These are phyloP conservation scores for Kodamaea leandrae DNA, from an alignment of 805 yeast species.

Conservation along the genomic window DNA sequence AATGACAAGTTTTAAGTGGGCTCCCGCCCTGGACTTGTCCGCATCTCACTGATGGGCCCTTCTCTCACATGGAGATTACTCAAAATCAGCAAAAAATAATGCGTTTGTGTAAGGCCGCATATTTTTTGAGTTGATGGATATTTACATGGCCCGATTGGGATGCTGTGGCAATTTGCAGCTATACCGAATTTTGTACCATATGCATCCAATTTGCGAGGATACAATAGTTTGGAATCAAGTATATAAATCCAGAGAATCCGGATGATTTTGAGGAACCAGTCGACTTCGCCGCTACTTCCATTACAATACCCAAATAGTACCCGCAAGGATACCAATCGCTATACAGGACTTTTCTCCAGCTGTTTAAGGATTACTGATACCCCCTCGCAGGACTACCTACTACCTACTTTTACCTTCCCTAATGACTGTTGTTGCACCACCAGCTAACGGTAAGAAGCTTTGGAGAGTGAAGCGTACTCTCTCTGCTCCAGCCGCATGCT, in stretches of 20 bases:
- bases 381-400: neutral
- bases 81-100: neutral
- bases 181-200: slow-evolving; percentile 5
- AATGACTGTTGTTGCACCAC: slow-evolving; percentile 24
- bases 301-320: no score
- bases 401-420: neutral
- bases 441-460: slow-evolving; percentile 44
- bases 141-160: slow-evolving; percentile 7
- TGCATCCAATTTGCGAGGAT: slow-evolving; percentile 6
- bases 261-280: neutral
- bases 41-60: no score
- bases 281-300: neutral
- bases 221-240: neutral
- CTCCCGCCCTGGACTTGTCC: no score
- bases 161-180: slow-evolving; percentile 10
- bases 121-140: slow-evolving; percentile 1
- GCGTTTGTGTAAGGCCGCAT: neutral
- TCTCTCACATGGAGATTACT: neutral
- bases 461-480: slow-evolving; percentile 43
- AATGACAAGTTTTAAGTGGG: no score
- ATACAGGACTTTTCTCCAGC: no score
- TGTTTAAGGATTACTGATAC: no score
- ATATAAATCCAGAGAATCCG: neutral
- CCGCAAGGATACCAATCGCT: slow-evolving; percentile 2
- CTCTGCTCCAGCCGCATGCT: slow-evolving; percentile 9